Evolutionary conservation across 2,329 filamentous ascomycete species (phyloP).

Genomic region (Trichoderma asperellum): DNA sequence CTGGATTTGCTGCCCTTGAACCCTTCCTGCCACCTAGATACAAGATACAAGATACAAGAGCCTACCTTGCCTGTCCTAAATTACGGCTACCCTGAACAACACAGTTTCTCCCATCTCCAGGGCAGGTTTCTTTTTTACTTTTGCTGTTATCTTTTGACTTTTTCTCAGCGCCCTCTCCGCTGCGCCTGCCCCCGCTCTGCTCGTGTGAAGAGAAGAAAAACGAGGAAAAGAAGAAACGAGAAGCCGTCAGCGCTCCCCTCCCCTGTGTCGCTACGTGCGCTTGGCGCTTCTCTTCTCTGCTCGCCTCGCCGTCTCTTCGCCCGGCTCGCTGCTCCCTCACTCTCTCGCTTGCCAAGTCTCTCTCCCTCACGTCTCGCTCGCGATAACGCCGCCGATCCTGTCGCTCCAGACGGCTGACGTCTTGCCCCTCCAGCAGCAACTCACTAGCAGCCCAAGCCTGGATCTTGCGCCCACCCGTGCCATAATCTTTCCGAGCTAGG

Average conservation of each 20-base stretch:
- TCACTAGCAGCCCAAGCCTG: slow-evolving; percentile 24
- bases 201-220: neutral
- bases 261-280: slow-evolving; percentile 3
- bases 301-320: slow-evolving; percentile 4
- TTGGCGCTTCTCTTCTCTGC: neutral
- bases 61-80: neutral
- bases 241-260: slow-evolving; percentile 2
- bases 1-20: slow-evolving; percentile 10
- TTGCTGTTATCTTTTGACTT: neutral
- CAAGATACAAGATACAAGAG: neutral
- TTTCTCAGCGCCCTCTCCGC: neutral
- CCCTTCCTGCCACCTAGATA: neutral
- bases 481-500: slow-evolving; percentile 27
- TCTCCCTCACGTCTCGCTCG: neutral
- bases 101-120: neutral
- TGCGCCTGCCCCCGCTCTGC: neutral
- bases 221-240: neutral
- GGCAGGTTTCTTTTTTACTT: neutral
- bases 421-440: slow-evolving; percentile 27
- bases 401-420: slow-evolving; percentile 27
- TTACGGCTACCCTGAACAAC: neutral
- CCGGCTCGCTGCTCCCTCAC: neutral
- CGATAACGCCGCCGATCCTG: slow-evolving; percentile 27
- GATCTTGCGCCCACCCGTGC: slow-evolving; percentile 13
- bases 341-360: neutral